Evolutionary conservation across 2,329 filamentous ascomycete genomes (phyloP).

Genomic region (Cytospora leucostoma): DNA sequence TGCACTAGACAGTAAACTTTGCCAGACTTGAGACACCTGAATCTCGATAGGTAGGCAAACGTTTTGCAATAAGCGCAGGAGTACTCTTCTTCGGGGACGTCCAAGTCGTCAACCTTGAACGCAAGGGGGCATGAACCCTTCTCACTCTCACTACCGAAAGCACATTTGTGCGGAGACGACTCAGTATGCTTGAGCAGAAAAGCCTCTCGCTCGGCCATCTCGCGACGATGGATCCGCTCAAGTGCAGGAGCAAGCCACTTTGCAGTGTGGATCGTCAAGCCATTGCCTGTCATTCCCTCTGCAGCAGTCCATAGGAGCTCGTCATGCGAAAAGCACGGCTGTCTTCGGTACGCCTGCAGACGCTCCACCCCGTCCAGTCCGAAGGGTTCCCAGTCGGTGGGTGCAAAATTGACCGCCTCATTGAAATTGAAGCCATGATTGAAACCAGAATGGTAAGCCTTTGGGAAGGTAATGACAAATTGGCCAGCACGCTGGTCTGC

Average conservation of each 20-base stretch:
- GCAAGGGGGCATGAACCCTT: slow-evolving; percentile 58
- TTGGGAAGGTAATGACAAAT: slow-evolving; percentile 94
- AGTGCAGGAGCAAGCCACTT: slow-evolving; percentile 94
- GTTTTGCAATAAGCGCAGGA: slow-evolving; percentile 91
- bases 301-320: slow-evolving; percentile 91
- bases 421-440: slow-evolving; percentile 99
- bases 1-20: slow-evolving; percentile 84
- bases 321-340: slow-evolving; percentile 97
- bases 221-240: slow-evolving; percentile 73
- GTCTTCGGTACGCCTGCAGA: slow-evolving; percentile 81
- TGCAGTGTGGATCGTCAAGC: slow-evolving; percentile 78
- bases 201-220: slow-evolving; percentile 65
- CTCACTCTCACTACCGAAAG: slow-evolving; percentile 46
- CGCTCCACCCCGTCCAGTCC: slow-evolving; percentile 84
- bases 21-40: slow-evolving; percentile 78
- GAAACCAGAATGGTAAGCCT: slow-evolving; percentile 96
- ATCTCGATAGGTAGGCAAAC: slow-evolving; percentile 88
- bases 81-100: slow-evolving; percentile 88
- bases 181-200: slow-evolving; percentile 69
- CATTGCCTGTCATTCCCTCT: slow-evolving; percentile 67
- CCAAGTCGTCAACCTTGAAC: slow-evolving; percentile 68
- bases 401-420: slow-evolving; percentile 97
- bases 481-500: slow-evolving; percentile 95
- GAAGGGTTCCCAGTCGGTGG: slow-evolving; percentile 90
- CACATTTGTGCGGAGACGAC: slow-evolving; percentile 55